Percentiles rank a stretch among this genome's conserved stretches.
Evolutionary conservation across 257 asterid genomes (phyloP).

Genomic region (Scutellaria barbata): DNA sequence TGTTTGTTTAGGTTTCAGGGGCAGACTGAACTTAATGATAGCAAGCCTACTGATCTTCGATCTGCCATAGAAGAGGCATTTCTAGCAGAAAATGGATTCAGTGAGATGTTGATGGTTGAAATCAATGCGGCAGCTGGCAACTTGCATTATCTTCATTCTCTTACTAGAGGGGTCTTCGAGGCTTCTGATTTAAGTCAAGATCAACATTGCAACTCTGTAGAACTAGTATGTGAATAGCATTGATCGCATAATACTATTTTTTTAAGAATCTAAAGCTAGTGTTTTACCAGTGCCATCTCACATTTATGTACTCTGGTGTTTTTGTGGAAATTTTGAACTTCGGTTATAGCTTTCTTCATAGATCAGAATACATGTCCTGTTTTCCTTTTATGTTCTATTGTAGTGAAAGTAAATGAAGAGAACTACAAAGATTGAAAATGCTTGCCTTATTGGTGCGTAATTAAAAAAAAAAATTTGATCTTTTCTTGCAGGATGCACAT

Average conservation of each 20-base stretch:
- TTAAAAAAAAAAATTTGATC: not conserved
- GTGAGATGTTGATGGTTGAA: constrained; percentile 93
- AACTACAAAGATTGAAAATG: constrained; percentile 7
- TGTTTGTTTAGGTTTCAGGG: constrained; percentile 86
- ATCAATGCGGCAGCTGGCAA: constrained; percentile 92
- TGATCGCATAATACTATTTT: constrained; percentile 24
- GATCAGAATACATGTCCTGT: constrained; percentile 11
- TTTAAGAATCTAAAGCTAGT: constrained; percentile 5
- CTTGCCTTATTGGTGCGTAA: constrained; percentile 22
- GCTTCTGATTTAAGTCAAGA: constrained; percentile 64
- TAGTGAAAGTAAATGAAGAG: constrained; percentile 16
- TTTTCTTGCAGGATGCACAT: constrained; percentile 53
- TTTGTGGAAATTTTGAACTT: constrained; percentile 23
- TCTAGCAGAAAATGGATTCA: constrained; percentile 85
- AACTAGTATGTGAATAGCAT: constrained; percentile 51
- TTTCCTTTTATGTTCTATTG: constrained; percentile 4
- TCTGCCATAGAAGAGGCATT: constrained; percentile 98
- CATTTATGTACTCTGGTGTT: constrained; percentile 22
- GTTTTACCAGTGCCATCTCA: constrained; percentile 11
- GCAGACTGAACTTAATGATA: constrained; percentile 78
- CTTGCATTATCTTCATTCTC: constrained; percentile 68
- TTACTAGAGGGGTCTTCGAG: constrained; percentile 69
- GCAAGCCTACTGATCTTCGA: constrained; percentile 75
- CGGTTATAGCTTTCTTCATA: constrained; percentile 18
- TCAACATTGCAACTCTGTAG: constrained; percentile 58